Evolutionary conservation across 1,284 basidiomycete species (phyloP).

Genomic region (Microstroma glucosiphilum): DNA sequence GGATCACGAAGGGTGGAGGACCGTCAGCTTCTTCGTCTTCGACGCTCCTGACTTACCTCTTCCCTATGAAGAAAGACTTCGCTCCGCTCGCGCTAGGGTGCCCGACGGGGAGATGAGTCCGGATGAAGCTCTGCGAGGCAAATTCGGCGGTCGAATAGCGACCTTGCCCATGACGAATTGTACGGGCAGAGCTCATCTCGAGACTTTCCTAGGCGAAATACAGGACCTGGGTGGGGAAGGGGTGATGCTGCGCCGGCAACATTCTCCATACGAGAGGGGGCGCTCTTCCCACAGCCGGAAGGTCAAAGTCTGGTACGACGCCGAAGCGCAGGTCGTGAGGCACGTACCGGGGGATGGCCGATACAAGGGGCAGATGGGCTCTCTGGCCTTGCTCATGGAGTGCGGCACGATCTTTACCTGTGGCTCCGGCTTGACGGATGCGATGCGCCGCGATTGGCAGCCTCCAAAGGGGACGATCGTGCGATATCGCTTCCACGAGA

Average conservation of each 20-base stretch:
- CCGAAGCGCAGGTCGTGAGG: conserved; percentile 13
- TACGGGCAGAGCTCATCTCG: conserved; percentile 56
- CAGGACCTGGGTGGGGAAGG: conserved; percentile 61
- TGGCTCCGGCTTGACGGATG: conserved; percentile 43
- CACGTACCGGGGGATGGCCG: conserved; percentile 7
- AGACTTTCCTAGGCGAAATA: conserved; percentile 58
- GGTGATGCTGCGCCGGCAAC: conserved; percentile 61
- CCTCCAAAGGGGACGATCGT: conserved; percentile 60
- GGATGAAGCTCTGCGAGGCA: conserved; percentile 6
- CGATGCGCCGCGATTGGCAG: conserved; percentile 28
- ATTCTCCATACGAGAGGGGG: conserved; percentile 56
- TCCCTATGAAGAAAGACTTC: conserved; percentile 59
- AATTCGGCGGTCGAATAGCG: conserved; percentile 51
- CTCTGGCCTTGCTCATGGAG: conserved; percentile 62
- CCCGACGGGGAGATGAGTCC: conserved; percentile 47
- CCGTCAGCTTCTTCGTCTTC: conserved; percentile 60
- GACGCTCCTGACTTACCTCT: conserved; percentile 55
- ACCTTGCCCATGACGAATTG: conserved; percentile 59
- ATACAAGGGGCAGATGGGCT: conserved; percentile 52
- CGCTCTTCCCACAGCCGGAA: neutral
- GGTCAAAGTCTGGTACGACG: conserved; percentile 16
- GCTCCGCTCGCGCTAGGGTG: conserved; percentile 55
- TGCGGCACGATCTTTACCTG: conserved; percentile 55
- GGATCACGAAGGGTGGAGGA: conserved; percentile 60
- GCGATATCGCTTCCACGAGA: conserved; percentile 63